Evolutionary conservation across 306 rosid genomes (phyloP).

Genomic region (Gastrolobium bilobum): DNA sequence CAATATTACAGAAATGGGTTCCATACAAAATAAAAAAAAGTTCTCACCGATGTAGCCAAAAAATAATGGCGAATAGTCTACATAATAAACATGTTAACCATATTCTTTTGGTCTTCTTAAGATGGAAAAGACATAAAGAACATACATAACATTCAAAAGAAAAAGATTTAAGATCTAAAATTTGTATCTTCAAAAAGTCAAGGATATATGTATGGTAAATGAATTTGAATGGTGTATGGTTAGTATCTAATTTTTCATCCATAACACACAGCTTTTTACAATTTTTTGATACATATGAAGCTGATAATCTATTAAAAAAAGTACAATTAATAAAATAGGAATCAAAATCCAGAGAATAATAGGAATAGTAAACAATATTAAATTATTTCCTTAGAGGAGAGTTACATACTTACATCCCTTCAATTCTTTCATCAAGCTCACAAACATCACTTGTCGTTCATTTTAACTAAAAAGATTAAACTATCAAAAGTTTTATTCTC

Average conservation of each 20-base stretch:
- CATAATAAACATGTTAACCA: slow-evolving; percentile 1
- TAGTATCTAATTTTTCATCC: neutral
- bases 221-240: neutral
- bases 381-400: neutral
- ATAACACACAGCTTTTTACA: neutral
- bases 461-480: neutral
- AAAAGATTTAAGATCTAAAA: neutral
- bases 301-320: neutral
- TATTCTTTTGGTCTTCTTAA: neutral
- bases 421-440: slow-evolving; percentile 24
- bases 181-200: slow-evolving; percentile 30
- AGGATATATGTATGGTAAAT: slow-evolving; percentile 10
- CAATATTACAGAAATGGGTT: slow-evolving; percentile 5
- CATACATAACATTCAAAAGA: neutral
- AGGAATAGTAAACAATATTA: neutral
- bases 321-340: neutral
- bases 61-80: neutral
- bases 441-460: neutral
- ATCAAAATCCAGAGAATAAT: neutral
- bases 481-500: neutral
- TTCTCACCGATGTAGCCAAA: neutral
- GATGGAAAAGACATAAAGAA: slow-evolving; percentile 9
- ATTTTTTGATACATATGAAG: neutral
- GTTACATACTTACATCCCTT: neutral
- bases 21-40: neutral